These are phyloP conservation scores for Apiotrichum mycotoxinovorans DNA, from an alignment of 1,284 basidiomycete genomes.

Conservation along the genomic window DNA sequence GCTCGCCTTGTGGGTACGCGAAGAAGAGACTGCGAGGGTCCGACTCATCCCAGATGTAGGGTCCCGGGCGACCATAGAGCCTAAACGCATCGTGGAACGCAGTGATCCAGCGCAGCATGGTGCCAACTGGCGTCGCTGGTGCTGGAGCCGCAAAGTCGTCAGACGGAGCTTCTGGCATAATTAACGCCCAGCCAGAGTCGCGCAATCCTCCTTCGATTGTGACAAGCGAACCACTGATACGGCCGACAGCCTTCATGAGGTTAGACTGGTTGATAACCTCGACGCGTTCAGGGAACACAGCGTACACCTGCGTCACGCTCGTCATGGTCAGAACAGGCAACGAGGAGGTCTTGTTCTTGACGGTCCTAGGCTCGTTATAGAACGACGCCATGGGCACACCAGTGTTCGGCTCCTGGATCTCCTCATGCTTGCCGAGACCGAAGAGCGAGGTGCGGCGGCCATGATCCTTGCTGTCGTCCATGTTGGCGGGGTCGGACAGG, in stretches of 20 bases:
- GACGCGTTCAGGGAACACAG: conserved; percentile 92
- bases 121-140: conserved; percentile 53
- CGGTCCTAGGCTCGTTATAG: conserved; percentile 41
- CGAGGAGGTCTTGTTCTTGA: conserved; percentile 39
- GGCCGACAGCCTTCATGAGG: conserved; percentile 81
- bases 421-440: conserved; percentile 52
- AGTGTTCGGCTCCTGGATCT: conserved; percentile 50
- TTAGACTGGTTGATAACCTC: conserved; percentile 81
- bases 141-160: conserved; percentile 35
- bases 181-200: conserved; percentile 73
- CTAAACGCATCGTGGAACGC: conserved; percentile 81
- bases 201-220: conserved; percentile 52
- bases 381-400: conserved; percentile 47
- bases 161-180: conserved; percentile 73
- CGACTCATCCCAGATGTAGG: conserved; percentile 81
- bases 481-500: conserved; percentile 53
- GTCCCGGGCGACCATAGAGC: conserved; percentile 73
- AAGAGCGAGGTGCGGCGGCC: conserved; percentile 41
- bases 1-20: conserved; percentile 42
- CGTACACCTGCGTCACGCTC: conserved; percentile 57
- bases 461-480: conserved; percentile 21
- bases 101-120: conserved; percentile 93
- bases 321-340: conserved; percentile 44
- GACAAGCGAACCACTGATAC: conserved; percentile 69
- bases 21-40: conserved; percentile 56